Evolutionary conservation across 2,329 filamentous ascomycete genomes (phyloP).

Genomic region (Lachnellula willkommii): DNA sequence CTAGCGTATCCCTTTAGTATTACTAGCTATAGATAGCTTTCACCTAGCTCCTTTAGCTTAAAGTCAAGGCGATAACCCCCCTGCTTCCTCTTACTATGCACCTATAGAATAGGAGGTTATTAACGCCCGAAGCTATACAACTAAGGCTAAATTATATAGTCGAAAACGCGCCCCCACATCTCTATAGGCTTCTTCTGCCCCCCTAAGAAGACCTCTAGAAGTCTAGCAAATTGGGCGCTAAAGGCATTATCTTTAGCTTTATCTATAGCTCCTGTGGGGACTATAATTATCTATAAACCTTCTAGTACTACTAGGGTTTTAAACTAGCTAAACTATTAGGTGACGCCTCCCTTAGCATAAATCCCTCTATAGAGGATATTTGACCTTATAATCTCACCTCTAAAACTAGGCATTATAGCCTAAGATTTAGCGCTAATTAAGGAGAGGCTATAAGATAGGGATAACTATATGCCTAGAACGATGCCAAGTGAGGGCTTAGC

Average conservation of each 20-base stretch:
- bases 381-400: background rate
- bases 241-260: background rate
- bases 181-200: background rate
- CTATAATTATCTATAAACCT: background rate
- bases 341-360: background rate
- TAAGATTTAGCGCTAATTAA: background rate
- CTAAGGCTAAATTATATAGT: background rate
- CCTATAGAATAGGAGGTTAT: background rate
- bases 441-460: background rate
- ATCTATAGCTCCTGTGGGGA: background rate
- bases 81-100: background rate
- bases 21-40: background rate
- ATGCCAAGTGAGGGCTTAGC: background rate
- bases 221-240: no score
- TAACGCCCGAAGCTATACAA: background rate
- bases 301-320: background rate
- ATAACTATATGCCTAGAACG: background rate
- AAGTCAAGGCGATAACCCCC: background rate
- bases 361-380: background rate
- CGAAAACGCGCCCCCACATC: background rate
- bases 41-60: background rate
- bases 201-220: no score
- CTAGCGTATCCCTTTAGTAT: background rate
- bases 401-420: background rate
- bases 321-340: background rate